These are phyloP conservation scores for Colletotrichum filicis DNA, from an alignment of 2,329 filamentous ascomycete species.

Conservation along the genomic window DNA sequence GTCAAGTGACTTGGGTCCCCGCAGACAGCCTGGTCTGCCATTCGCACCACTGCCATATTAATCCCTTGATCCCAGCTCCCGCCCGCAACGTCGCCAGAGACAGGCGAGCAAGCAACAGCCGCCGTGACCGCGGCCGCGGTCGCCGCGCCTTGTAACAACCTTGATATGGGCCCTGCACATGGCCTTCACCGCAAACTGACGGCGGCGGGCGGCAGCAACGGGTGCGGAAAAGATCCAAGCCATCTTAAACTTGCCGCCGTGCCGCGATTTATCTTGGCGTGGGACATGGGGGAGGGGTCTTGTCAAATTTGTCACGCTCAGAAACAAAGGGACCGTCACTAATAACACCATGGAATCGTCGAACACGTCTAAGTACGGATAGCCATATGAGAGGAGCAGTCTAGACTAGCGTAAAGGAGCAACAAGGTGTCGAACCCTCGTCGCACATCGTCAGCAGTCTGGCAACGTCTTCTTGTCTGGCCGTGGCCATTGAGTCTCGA, in stretches of 20 bases:
- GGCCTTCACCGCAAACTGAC: neutral
- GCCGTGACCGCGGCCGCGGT: neutral
- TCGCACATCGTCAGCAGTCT: neutral
- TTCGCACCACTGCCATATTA: neutral
- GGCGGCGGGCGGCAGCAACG: constrained; percentile 18
- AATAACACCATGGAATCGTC: neutral
- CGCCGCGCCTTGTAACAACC: neutral
- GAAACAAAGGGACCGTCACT: neutral
- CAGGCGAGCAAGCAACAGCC: neutral
- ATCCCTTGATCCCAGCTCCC: constrained; percentile 19
- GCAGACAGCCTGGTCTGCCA: constrained; percentile 6
- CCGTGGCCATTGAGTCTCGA: neutral
- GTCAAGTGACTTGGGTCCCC: constrained; percentile 1
- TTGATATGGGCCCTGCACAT: neutral
- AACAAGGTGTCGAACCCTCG: constrained; percentile 17
- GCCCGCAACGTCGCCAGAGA: constrained; percentile 5
- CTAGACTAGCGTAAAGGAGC: neutral
- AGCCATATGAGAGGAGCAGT: too few species aligned
- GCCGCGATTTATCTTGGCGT: constrained; percentile 18
- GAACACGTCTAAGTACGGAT: neutral
- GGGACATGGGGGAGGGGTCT: neutral
- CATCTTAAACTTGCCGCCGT: constrained; percentile 18
- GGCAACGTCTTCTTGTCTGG: neutral
- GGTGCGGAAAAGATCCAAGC: constrained; percentile 2
- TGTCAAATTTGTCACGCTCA: neutral